These are phyloP conservation scores for Lentithecium fluviatile DNA, from an alignment of 495 filamentous ascomycete genomes.

Conservation along the genomic window DNA sequence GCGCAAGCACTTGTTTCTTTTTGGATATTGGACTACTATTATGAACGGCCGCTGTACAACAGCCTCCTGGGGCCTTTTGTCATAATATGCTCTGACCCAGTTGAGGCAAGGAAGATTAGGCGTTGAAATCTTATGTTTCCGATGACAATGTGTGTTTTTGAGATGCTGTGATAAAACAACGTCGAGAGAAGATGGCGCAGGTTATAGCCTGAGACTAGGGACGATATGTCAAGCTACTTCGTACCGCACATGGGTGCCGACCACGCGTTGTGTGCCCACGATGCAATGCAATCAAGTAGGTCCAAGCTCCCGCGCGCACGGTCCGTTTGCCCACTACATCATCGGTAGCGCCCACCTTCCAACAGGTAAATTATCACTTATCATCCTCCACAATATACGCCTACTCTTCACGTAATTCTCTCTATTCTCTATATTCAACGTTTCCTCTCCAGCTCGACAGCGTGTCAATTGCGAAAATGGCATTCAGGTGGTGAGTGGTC, in stretches of 20 bases:
- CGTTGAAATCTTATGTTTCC: no score
- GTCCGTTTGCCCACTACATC: constrained; percentile 12
- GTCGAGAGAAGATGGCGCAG: no score
- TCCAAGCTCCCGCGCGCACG: background rate
- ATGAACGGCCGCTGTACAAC: constrained; percentile 15
- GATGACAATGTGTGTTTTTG: no score
- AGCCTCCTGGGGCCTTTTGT: background rate
- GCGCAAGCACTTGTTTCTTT: background rate
- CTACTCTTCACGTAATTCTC: no score
- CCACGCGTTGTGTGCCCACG: no score
- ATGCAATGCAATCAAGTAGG: no score
- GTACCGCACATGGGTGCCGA: no score
- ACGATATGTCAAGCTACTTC: no score
- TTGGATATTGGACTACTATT: background rate
- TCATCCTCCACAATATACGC: background rate
- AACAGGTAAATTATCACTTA: background rate
- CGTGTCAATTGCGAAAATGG: constrained; percentile 3
- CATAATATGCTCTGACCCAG: background rate
- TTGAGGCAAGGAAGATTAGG: no score
- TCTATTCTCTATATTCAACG: no score
- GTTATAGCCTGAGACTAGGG: no score
- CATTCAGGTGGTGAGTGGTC: constrained; percentile 20
- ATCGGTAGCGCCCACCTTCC: constrained; percentile 1
- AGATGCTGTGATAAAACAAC: no score
- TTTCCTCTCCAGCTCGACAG: background rate